Evolutionary conservation across 108 stramenopile species (phyloP), one percentile per base, ranked within the genome.

Genomic region (Cyclotella baltica): DNA sequence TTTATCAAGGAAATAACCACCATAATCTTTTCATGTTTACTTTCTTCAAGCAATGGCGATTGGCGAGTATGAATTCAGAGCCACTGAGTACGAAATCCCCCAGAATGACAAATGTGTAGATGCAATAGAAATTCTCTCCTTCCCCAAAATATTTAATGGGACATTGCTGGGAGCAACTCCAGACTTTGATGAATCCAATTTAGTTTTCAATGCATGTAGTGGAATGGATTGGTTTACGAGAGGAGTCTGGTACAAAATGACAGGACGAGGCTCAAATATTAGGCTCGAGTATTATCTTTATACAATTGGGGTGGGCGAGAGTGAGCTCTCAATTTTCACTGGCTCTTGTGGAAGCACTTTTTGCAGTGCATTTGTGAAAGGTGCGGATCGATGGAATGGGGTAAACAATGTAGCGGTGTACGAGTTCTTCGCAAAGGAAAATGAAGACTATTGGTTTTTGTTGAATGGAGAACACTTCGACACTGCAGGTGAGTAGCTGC

Each of bases 211-310:
- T 35, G 31, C 30, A 33, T 62, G 59, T 20, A 18, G 2, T 46
- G 64, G 48, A 30, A 68, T 68, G 23, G 47, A 68, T 35, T 51
- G 29, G 46, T 15, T 52, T 18, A 68, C 67, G 13, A 27, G 67
- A 13, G 67, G 67, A 30, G 3, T 68, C 28, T 68, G 67, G 67
- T 68, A 68, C 37, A 27, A 30, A 13, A 9, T 68, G 0, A 19
- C 10, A 1, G 67, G 67, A 1, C 23, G 30, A 38, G 67, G 67
- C 0, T 52, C 67, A 34, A 19, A 9, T 31, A 23, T 68, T 0
- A 68, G 67, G 30, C 11, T 68, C 5, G 67, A 68, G 28, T 68
- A 68, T 31, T 30, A 68, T 16, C 48, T 68, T 9, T 52, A 68
- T 33, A 43, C 51, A 10, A 31, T 9, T 2, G 50, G n/a, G 22